A percentile compares a stretch with the other conserved stretches of the same genome.
Evolutionary conservation across 768 basidiomycete species (phyloP).

Genomic region (Tephrocybe sp.): DNA sequence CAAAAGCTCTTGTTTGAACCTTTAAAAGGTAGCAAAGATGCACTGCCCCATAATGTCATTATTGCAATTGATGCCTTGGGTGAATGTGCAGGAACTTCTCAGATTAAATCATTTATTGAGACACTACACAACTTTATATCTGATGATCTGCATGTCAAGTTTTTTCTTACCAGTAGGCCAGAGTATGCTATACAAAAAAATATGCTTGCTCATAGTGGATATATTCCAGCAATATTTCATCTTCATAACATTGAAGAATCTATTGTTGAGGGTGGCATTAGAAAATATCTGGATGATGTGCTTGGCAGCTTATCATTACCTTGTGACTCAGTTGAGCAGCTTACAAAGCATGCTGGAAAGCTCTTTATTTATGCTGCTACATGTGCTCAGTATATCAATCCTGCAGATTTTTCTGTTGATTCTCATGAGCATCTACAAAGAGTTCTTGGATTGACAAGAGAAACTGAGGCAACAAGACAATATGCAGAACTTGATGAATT

Average conservation of each 20-base stretch:
- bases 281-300: not conserved
- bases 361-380: constrained; percentile 17
- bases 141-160: not conserved
- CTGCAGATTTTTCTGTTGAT: not conserved
- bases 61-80: constrained; percentile 21
- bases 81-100: constrained; percentile 15
- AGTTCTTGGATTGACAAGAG: not conserved
- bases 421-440: not conserved
- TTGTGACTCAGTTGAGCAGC: not conserved
- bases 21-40: constrained; percentile 7
- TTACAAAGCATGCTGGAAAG: constrained; percentile 3
- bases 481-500: not conserved
- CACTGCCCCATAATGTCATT: not conserved
- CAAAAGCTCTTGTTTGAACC: constrained; percentile 12
- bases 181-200: not conserved
- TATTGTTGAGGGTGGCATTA: constrained; percentile 11
- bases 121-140: not conserved
- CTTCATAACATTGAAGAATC: constrained; percentile 15
- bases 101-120: not conserved
- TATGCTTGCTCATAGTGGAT: not conserved
- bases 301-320: not conserved
- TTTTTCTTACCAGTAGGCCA: not conserved
- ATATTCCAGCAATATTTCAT: not conserved
- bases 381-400: constrained; percentile 9
- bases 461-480: not conserved